Base-by-base conservation (phyloP, 371 early-diverging fungal genomes). In the Synchytrium microbalum region DNA sequence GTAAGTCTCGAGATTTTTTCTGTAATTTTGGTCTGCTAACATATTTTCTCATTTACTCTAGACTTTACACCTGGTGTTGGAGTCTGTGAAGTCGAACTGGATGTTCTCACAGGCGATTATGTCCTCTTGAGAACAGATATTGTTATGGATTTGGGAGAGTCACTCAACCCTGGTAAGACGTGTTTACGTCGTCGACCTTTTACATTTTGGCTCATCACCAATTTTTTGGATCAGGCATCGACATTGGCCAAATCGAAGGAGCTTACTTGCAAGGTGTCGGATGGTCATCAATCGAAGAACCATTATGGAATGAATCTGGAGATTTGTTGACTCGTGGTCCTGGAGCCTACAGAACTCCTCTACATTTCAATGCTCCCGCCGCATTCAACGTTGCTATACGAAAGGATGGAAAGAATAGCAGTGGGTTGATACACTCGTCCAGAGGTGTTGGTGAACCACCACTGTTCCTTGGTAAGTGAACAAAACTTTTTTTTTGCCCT, bases 371-470 rank as follows among this genome's bases (percentile, higher is more conserved):
- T 69, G 84, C 87, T 61, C 90, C 91, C 10, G 79, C 81, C 26
- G 86, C 86, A 65, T 85, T 91, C 70, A 77, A 84, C 46, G 76
- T 91, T 28, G 67, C 73, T 16, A 77, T 89, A 58, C 72, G 87
- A 55, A 75, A 81, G 67, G 84, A 79, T 33, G 79, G 78, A 1
- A 67, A 75, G 8, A 84, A 88, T 69, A 73, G 71, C 2, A 73
- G 71, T 2, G 62, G 85, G 62, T 86, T 89, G 23, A 81, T 91
- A 53, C 85, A 83, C 69, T 82, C 84, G 55, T 83, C 83, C 58
- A 91, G 89, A 77, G 91, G 86, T 55, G 82, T 91, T 27, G 91
- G 91, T 8, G 91, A 91, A 69, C 91, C 90, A 26, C 91, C 91
- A 33, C 68, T 91, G 61, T 88, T 89, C 76, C 65, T 51, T 14